Conservation (phyloP, 2,329 filamentous ascomycete species). For the Penicillium expansum region DNA sequence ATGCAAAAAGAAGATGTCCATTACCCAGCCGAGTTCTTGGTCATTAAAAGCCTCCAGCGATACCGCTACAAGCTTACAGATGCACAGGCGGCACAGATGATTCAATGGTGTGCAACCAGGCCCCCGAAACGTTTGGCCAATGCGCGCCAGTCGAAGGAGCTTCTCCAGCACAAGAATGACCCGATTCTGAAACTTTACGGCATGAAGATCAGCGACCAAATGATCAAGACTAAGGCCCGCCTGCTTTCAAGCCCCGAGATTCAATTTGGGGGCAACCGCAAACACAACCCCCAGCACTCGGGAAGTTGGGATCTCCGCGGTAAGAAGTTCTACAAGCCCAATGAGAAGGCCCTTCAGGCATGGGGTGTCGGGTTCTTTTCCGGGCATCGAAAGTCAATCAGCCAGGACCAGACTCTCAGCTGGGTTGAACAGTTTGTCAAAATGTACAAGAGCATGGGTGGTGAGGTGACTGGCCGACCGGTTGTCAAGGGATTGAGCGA, state of each 20-base stretch:
- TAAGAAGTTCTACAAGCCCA: slow-evolving; percentile 70
- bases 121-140: slow-evolving; percentile 66
- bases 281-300: slow-evolving; percentile 58
- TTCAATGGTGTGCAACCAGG: slow-evolving; percentile 83
- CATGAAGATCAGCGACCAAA: slow-evolving; percentile 62
- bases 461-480: slow-evolving; percentile 50
- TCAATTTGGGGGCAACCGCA: slow-evolving; percentile 58
- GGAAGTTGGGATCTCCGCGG: slow-evolving; percentile 87
- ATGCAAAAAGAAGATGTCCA: slow-evolving; percentile 53
- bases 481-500: slow-evolving; percentile 42
- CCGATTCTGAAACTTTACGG: slow-evolving; percentile 70
- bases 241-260: slow-evolving; percentile 70
- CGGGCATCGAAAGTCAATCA: slow-evolving; percentile 50
- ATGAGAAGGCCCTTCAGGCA: slow-evolving; percentile 59
- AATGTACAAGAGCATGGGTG: slow-evolving; percentile 62
- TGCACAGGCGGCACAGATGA: slow-evolving; percentile 76
- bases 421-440: slow-evolving; percentile 62
- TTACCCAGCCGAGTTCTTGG: slow-evolving; percentile 57
- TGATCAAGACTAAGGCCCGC: slow-evolving; percentile 67
- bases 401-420: slow-evolving; percentile 45
- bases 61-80: slow-evolving; percentile 60
- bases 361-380: slow-evolving; percentile 75
- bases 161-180: slow-evolving; percentile 68
- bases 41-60: slow-evolving; percentile 54
- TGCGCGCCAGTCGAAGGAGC: slow-evolving; percentile 65